phyloP scores from a whole-genome alignment of 192 early-diverging fungal species.

The Mortierella antarctica region DNA sequence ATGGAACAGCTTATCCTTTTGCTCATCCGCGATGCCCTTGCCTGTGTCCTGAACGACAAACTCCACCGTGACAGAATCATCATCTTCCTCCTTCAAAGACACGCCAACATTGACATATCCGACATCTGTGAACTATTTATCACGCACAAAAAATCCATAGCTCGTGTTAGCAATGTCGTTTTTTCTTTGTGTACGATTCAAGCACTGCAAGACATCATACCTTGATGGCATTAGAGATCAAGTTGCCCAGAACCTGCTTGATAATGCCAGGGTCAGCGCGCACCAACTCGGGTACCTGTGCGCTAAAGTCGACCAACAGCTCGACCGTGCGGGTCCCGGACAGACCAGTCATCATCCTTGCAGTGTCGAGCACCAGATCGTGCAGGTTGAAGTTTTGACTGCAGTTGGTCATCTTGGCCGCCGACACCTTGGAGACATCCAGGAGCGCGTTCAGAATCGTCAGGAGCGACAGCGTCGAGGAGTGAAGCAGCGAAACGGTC shows the following conservation, averaged over 20 bases:
- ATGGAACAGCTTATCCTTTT: slow-evolving; percentile 53
- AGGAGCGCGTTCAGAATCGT: slow-evolving; percentile 46
- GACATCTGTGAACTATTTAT: slow-evolving; percentile 42
- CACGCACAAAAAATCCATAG: neutral
- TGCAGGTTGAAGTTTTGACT: slow-evolving; percentile 53
- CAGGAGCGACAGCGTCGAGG: slow-evolving; percentile 41
- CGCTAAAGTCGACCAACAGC: slow-evolving; percentile 43
- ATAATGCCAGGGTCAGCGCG: slow-evolving; percentile 48
- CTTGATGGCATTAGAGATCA: slow-evolving; percentile 55
- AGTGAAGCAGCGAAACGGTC: slow-evolving; percentile 49
- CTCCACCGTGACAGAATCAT: slow-evolving; percentile 51
- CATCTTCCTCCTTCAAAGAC: slow-evolving; percentile 51
- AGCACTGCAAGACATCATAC: slow-evolving; percentile 9
- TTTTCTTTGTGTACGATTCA: neutral
- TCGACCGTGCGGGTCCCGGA: slow-evolving; percentile 54
- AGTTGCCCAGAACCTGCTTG: slow-evolving; percentile 48
- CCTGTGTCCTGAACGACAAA: slow-evolving; percentile 53
- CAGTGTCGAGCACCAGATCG: slow-evolving; percentile 47
- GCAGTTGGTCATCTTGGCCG: slow-evolving; percentile 52
- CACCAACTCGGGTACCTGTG: slow-evolving; percentile 49
- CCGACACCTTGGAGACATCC: slow-evolving; percentile 53
- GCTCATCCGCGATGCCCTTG: slow-evolving; percentile 41
- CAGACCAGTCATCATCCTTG: slow-evolving; percentile 50
- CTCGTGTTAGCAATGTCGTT: neutral
- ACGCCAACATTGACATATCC: slow-evolving; percentile 51